Evolutionary conservation across 768 basidiomycete species (phyloP), one percentile per base, ranked within the genome.

Genomic region (Phanerochaete sordida): DNA sequence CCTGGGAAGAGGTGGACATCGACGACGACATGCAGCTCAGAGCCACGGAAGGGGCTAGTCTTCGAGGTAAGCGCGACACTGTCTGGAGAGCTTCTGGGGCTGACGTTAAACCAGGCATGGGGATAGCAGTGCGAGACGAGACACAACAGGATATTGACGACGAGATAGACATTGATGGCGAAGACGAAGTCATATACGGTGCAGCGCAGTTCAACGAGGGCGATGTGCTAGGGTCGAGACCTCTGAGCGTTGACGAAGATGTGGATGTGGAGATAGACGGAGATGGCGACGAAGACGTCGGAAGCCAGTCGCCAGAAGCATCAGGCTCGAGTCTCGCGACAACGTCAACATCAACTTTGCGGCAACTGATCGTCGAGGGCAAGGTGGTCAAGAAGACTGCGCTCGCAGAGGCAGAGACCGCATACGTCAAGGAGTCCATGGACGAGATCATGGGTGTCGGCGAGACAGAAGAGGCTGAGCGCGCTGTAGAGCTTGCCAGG

Each of bases 101-200:
- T 61, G n/a, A 26, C 62, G 3, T 27, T 30, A 21, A n/a, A 8
- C 16, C 26, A 87, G 90, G 88, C 13, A 82, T 84, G 7, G 91
- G 91, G n/a, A 90, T 92, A 69, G 79, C 84, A 59, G 79, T 84
- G 9, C 84, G 88, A 43, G 76, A 83, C 61, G 74, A 73, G 26
- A 70, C 77, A n/a, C 76, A 80, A 19, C 74, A 79, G 60, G 90
- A 91, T 60, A 79, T 89, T 1, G 91, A 93, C 30, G 90, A 88
- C 19, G 91, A 91, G 48, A 77, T 93, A 11, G 91, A 93, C 59
- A 76, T 92, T 11, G 91, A 91, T 58, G 90, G 91, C 2, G 88
- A 89, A 57, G 90, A 91, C 67, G 79, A 84, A 57, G 80, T 69
- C 2, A 66, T 79, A 1, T 93, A 84, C 66, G 91, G 91, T 1